Percentiles rank a stretch among this genome's conserved stretches.
These are phyloP conservation scores for Chamaecrista fasciculata DNA, from an alignment of 306 rosid species.

Conservation along the genomic window DNA sequence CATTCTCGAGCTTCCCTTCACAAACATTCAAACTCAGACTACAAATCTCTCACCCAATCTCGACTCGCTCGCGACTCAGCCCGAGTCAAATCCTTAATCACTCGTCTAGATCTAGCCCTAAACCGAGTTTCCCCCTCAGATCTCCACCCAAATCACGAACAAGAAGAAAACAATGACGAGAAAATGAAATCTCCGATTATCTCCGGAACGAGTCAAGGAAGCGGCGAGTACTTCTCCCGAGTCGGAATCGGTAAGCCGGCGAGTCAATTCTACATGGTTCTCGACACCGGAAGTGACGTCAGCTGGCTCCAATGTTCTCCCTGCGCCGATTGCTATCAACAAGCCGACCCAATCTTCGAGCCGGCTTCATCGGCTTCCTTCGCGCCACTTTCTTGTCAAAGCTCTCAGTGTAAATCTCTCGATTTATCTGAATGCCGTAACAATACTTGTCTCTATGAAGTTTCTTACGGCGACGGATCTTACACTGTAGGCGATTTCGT, in stretches of 20 bases:
- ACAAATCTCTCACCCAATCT: constrained; percentile 50
- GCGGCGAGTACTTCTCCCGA: constrained; percentile 93
- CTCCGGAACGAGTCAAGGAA: constrained; percentile 88
- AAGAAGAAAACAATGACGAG: too few species aligned
- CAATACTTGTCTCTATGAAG: constrained; percentile 79
- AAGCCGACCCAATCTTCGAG: constrained; percentile 78
- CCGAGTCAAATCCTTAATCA: constrained; percentile 58
- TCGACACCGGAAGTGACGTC: constrained; percentile 98
- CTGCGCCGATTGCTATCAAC: constrained; percentile 82
- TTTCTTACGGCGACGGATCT: constrained; percentile 91
- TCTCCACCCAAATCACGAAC: background rate
- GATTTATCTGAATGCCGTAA: constrained; percentile 77
- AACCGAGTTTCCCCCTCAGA: background rate
- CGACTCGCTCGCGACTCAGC: constrained; percentile 78
- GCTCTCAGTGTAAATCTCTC: constrained; percentile 57
- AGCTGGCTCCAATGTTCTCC: constrained; percentile 95
- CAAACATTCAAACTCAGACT: constrained; percentile 36
- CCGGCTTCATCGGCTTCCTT: constrained; percentile 63
- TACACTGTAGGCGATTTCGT: constrained; percentile 83
- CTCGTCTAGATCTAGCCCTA: constrained; percentile 50
- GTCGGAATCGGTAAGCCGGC: constrained; percentile 83
- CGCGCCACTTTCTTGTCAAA: constrained; percentile 50
- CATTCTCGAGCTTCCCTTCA: constrained; percentile 57
- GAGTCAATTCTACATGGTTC: constrained; percentile 61
- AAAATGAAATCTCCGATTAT: constrained; percentile 51